Evolutionary conservation across 2,329 filamentous ascomycete species (phyloP), one percentile per base, ranked within the genome.

Genomic region (Paecilomyces sp.): DNA sequence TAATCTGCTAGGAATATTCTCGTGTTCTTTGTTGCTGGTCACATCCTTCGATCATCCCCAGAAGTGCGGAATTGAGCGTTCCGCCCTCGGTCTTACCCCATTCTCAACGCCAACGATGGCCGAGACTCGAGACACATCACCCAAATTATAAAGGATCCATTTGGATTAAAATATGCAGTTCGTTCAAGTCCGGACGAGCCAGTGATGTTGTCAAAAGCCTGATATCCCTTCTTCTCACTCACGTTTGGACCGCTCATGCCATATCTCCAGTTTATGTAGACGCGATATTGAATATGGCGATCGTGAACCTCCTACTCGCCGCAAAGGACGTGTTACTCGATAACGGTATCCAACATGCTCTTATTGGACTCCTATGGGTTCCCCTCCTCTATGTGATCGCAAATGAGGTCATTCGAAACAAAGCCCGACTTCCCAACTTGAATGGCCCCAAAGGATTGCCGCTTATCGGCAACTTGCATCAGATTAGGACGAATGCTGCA

Each of bases 401-500:
- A 61, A 83, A 83, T 62, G 81, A 83, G 61, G 69, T 81, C n/a
- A 67, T 80, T 54, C 79, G 81, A 51, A 64, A 67, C 11, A 69
- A 68, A 18, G 77, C 75, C 12, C 76, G 81, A 8, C 75, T 84
- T 24, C 70, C 73, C 2, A 75, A 76, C 2, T 71, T 85, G 36
- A 71, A 72, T 6, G 83, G 83, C 0, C 83, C 83, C 0, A 63
- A 68, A 0, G 82, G 83, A 0, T 64, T 83, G 11, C 83, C 82
- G 0, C 58, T 85, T 47, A 80, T 85, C 51, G 83, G 83, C 11
- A 85, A 85, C 57, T 67, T 85, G 12, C 78, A 75, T 61, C 80
- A 84, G 41, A 84, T 85, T 31, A 77, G 81, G 3, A 72, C 75
- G 56, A 82, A 85, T 61, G 83, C 83, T 0, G 80, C 83, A 0